Percentiles rank a stretch among this genome's conserved stretches.
Evolutionary conservation across 2,329 filamentous ascomycete species (phyloP).

Genomic region (Diaporthe citri): DNA sequence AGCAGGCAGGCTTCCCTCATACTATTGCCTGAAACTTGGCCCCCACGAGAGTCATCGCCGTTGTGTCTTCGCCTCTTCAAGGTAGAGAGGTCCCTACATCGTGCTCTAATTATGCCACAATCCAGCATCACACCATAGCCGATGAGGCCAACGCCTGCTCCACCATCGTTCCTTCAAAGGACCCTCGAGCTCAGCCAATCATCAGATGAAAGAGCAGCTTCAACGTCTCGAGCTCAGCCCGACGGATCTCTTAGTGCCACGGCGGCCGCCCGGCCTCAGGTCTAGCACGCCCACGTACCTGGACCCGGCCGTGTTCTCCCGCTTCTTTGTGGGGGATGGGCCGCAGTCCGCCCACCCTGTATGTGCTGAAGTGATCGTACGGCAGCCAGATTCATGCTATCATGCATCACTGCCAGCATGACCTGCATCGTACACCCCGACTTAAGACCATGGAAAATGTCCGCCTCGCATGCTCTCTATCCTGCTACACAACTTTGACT

Average conservation of each 20-base stretch:
- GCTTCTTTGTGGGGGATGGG: neutral
- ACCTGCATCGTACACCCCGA: neutral
- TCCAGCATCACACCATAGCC: conserved; percentile 12
- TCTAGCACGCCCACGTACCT: conserved; percentile 18
- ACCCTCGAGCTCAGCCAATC: conserved; percentile 27
- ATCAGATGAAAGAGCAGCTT: conserved; percentile 1
- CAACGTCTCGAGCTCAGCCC: conserved; percentile 30
- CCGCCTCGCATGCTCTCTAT: neutral
- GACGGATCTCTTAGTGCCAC: conserved; percentile 35
- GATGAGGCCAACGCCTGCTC: conserved; percentile 30
- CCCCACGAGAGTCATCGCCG: conserved; percentile 20
- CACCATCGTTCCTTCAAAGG: conserved; percentile 25
- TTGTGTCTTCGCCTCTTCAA: neutral
- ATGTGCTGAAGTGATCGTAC: neutral
- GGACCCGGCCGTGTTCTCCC: neutral
- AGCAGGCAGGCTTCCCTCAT: neutral
- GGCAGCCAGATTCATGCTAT: neutral
- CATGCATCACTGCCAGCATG: conserved; percentile 3
- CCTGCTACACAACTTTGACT: neutral
- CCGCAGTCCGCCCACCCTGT: neutral
- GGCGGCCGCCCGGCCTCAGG: conserved; percentile 37
- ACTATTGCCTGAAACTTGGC: conserved; percentile 27
- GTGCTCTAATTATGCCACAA: neutral
- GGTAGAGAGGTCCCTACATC: neutral
- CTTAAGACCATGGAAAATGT: neutral